Base-by-base conservation (phyloP, 306 rosid species). In the Ziziphus jujuba region DNA sequence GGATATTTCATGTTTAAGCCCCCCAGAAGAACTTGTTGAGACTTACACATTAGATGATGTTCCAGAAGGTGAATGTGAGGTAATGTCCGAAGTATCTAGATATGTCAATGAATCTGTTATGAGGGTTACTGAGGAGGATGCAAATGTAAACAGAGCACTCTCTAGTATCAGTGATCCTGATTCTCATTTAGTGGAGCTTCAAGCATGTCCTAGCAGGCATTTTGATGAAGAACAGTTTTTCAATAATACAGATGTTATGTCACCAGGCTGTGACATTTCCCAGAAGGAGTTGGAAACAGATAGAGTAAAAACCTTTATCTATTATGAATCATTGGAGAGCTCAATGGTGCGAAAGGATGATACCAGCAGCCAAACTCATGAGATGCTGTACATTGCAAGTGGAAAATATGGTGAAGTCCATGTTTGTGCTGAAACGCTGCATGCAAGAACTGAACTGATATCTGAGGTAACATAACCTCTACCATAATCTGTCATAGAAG, bases 381-480 rank as follows among this genome's bases (percentile, higher is more conserved):
- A 71, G 58, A 53, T 59, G 16, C n/a, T 54, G 34, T 56, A 65
- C 78, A 76, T 70, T 79, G 56, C 77, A n/a, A 69, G 72, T 21
- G 78, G 70, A 66, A 86, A 52, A 74, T 38, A 72, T 12, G 82
- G 70, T 33, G 66, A 69, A 49, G 73, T 82, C 44, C 77, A 22
- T 65, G 84, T 84, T 63, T 81, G 40, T 56, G 59, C 84, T 5
- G 79, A 72, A 75, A 16, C 47, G 35, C 69, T 78, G 62, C 80
- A 64, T 21, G 24, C 83, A 66, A 65, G 71, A 63, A 61, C 77
- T 52, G 78, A 71, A 75, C 75, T 74, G 63, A 69, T 35, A 50
- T 83, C 81, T 23, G 63, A 80, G 96, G 98, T 92, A 81, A 71
- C 19, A 43, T 36, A 49, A 19, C 16, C 56, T 58, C 66, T 54